Percentiles rank a stretch among this genome's conserved stretches.
Conservation (phyloP, 208 protist genomes). For the Eutreptiella sp. region DNA sequence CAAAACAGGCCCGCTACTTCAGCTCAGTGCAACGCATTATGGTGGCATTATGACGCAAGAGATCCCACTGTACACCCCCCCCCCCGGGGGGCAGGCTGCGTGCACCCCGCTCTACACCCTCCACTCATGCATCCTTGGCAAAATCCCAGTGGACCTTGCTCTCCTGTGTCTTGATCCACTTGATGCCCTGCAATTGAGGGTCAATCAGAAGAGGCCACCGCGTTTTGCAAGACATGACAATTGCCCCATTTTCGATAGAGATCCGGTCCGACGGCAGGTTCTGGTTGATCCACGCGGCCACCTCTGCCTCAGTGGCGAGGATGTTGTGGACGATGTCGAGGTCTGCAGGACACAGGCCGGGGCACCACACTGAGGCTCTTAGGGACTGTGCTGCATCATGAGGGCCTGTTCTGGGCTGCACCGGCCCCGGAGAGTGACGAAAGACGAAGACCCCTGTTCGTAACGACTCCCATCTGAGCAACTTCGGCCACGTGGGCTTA, state of each 20-base stretch:
- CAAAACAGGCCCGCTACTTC: no score
- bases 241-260: slow-evolving; percentile 77
- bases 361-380: no score
- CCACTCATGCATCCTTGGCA: slow-evolving; percentile 52
- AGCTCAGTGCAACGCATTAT: slow-evolving; percentile 35
- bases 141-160: slow-evolving; percentile 45
- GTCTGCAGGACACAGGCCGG: no score
- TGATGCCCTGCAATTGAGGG: slow-evolving; percentile 76
- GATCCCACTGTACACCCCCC: no score
- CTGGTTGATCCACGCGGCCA: slow-evolving; percentile 65
- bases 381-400: no score
- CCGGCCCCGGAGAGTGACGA: no score
- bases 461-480: no score
- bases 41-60: no score
- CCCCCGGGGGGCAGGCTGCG: slow-evolving; percentile 56
- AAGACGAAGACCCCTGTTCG: no score
- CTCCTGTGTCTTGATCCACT: slow-evolving; percentile 61
- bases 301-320: slow-evolving; percentile 46
- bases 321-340: slow-evolving; percentile 28
- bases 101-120: slow-evolving; percentile 63
- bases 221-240: slow-evolving; percentile 51
- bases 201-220: slow-evolving; percentile 85
- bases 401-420: no score
- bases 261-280: slow-evolving; percentile 66
- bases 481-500: no score